Evolutionary conservation across 2,329 filamentous ascomycete species (phyloP).

Genomic region (Kalmusia sp.): DNA sequence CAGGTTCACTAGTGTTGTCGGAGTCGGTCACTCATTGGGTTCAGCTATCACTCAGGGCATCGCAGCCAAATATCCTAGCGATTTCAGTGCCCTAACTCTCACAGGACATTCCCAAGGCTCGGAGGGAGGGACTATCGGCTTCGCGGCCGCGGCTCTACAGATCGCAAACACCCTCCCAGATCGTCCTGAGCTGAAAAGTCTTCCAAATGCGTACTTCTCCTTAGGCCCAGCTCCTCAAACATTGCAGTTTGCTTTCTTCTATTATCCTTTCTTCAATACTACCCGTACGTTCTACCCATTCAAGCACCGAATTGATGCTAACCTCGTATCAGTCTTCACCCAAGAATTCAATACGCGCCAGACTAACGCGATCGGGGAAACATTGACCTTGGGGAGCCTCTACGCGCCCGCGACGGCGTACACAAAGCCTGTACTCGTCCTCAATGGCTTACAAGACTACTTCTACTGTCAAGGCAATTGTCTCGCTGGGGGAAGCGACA

Average conservation of each 20-base stretch:
- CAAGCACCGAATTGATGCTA: not conserved
- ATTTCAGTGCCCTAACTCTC: conserved; percentile 47
- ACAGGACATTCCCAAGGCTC: conserved; percentile 44
- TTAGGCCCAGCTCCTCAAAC: conserved; percentile 4
- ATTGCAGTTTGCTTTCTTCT: conserved; percentile 18
- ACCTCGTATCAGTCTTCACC: conserved; percentile 10
- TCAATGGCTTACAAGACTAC: conserved; percentile 16
- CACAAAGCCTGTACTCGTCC: conserved; percentile 10
- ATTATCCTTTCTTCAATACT: conserved; percentile 12
- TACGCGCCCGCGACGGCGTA: conserved; percentile 5
- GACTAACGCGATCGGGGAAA: conserved; percentile 16
- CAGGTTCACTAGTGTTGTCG: conserved; percentile 45
- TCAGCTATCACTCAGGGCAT: conserved; percentile 43
- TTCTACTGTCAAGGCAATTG: conserved; percentile 19
- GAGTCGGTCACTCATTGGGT: conserved; percentile 51
- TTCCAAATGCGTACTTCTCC: conserved; percentile 17
- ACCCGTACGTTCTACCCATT: conserved; percentile 4
- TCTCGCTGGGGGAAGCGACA: not conserved
- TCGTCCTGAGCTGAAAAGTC: conserved; percentile 5
- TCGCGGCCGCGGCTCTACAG: conserved; percentile 26
- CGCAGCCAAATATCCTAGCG: conserved; percentile 39
- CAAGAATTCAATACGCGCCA: conserved; percentile 13
- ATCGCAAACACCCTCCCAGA: conserved; percentile 15
- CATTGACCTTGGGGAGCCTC: conserved; percentile 10
- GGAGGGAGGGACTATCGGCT: conserved; percentile 23